Evolutionary conservation across 2,329 filamentous ascomycete genomes (phyloP), one percentile per base, ranked within the genome.

Genomic region (Aspergillus candidus): DNA sequence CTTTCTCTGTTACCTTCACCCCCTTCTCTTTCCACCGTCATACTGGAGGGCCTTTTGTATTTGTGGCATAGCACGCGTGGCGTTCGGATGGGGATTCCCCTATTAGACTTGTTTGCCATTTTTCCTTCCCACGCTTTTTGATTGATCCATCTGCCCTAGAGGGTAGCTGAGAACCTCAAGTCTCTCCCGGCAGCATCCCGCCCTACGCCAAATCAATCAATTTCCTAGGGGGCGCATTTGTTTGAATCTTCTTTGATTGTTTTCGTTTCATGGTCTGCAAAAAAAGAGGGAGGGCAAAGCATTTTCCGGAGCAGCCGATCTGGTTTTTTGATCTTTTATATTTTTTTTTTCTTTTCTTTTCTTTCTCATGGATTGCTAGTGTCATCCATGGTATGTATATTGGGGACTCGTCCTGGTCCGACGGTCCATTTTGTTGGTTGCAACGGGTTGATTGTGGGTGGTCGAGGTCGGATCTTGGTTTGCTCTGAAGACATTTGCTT

Each of bases 41-140:
- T 51, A 53, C 50, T 39, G 53, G 53, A 49, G 53, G 22, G 49
- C 47, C 47, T 50, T 55, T 52, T 58, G 50, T 61, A 55, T 57
- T 63, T 51, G 59, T 59, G 60, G 61, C 61, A 64, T 64, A 63
- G 61, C 61, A 62, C 60, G 50, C 59, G 54, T 55, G 61, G 61
- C 61, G 60, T 64, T 63, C 55, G 58, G 58, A 56, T 54, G 51
- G 58, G 58, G 41, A 49, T 51, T 46, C 22, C 22, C 33, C 43
- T 51, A 58, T 59, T 63, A 62, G 60, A 62, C 56, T 63, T 55
- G 58, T 58, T 59, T 61, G 57, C 57, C 8, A 27, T 27, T 27
- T 27, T 27, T 27, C 22, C 22, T 27, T 27, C 22, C 22, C 6
- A 27, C 2, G 22, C 55, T 59, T 54, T 57, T 57, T 57, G 54